Percentiles rank a stretch among this genome's conserved stretches.
phyloP scores from a whole-genome alignment of 805 yeast species.

The Candida takata region DNA sequence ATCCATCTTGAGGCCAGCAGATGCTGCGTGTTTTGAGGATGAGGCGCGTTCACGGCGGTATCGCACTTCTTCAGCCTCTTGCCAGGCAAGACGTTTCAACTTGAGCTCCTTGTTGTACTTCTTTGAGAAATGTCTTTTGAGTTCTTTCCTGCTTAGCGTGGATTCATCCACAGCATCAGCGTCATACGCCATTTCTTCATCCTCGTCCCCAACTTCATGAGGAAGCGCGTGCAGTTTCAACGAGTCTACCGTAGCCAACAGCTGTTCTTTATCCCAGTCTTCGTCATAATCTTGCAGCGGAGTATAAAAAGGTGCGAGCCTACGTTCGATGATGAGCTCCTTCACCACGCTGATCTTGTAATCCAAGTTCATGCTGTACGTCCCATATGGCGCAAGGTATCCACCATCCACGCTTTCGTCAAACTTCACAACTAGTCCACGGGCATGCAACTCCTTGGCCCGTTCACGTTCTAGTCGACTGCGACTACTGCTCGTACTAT shows the following conservation, averaged over 20 bases:
- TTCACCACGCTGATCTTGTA: constrained; percentile 71
- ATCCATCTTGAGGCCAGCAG: constrained; percentile 39
- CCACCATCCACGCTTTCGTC: constrained; percentile 91
- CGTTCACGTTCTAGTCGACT: constrained; percentile 49
- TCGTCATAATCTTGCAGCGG: constrained; percentile 79
- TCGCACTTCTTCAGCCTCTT: constrained; percentile 28
- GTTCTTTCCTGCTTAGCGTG: constrained; percentile 32
- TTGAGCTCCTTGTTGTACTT: constrained; percentile 33
- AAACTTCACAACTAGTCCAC: constrained; percentile 50
- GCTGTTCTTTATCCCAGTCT: constrained; percentile 63
- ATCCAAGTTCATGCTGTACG: constrained; percentile 67
- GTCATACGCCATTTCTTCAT: constrained; percentile 58
- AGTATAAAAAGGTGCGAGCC: constrained; percentile 82
- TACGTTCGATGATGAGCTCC: constrained; percentile 57
- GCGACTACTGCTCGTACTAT: constrained; percentile 25
- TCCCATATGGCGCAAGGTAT: constrained; percentile 84
- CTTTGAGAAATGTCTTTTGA: constrained; percentile 35
- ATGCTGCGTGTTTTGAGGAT: constrained; percentile 31
- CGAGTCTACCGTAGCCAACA: constrained; percentile 44
- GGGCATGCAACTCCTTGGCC: constrained; percentile 45
- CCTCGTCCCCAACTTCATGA: constrained; percentile 43
- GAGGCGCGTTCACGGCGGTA: constrained; percentile 26
- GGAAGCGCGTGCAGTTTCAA: constrained; percentile 51
- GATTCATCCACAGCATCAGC: constrained; percentile 43
- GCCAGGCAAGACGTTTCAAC: constrained; percentile 31